Base-by-base conservation (phyloP, 805 yeast genomes). In the Scheffersomyces ergatensis region DNA sequence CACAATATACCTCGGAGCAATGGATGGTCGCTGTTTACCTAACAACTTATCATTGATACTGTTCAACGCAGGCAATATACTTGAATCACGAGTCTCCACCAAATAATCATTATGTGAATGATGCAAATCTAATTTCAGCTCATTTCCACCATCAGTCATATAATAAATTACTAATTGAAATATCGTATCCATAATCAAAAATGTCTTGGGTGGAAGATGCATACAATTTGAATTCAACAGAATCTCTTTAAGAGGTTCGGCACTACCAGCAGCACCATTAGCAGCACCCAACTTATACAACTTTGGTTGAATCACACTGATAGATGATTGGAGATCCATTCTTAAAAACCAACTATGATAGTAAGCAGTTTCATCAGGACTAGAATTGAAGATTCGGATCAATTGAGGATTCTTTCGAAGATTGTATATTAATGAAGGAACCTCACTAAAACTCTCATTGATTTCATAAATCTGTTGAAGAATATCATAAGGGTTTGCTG, bases 321-420 rank as follows among this genome's bases (percentile, higher is more conserved):
- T 33, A 1, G 70, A 55, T 5, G 38, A 37, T 3, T 49, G 45
- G 12, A 43, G 33, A 6, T 47, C 40, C 19, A 54, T 38, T 32
- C 44, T 53, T 35, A 57, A 39, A 32, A 65, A 65, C 55, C 60
- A 50, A 34, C 58, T 56, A 43, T 68, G 71, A 43, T 67, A 58
- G 44, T 46, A 60, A 12, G 74, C 69, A n/a, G 74, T 67, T 47
- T 71, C 76, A 40, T 72, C 77, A 0, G 76, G 77, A 37, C 70
- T 63, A 9, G 69, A 59, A 44, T 70, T 70, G 50, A 68, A 70
- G 3, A 65, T 61, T 30, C 58, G 50, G 7, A 70, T 47, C 21
- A 72, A 58, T 24, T 61, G 64, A 3, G 63, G 65, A 37, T 65
- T 65, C 38, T 60, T 55, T 36, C 70, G 49, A 39, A 71, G 54